Percentiles rank a stretch among this genome's conserved stretches.
phyloP scores from a whole-genome alignment of 2,329 filamentous ascomycete genomes.

The Colletotrichum abscissum region DNA sequence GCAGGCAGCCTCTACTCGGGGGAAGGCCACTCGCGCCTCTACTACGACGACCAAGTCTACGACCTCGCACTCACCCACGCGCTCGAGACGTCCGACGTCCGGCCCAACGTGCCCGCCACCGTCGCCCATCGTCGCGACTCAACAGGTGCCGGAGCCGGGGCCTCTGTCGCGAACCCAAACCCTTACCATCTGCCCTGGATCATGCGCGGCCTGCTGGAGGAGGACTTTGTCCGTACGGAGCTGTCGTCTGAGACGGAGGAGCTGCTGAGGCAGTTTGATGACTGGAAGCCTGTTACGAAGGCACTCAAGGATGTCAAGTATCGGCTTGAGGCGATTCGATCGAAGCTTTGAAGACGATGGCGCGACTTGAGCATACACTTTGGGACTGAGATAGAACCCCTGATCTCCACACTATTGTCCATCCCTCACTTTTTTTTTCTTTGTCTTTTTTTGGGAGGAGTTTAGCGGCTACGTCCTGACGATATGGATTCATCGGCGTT shows the following conservation, averaged over 20 bases:
- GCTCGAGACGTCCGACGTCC: conserved; percentile 74
- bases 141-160: conserved; percentile 9
- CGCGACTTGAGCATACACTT: too few species aligned
- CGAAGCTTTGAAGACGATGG: conserved; percentile 69
- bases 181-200: conserved; percentile 96
- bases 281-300: conserved; percentile 92
- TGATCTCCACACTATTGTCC: neutral
- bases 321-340: conserved; percentile 88
- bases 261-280: conserved; percentile 88
- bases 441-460: neutral
- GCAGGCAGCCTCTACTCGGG: conserved; percentile 92
- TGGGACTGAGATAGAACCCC: neutral
- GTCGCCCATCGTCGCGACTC: conserved; percentile 29
- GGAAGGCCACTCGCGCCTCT: conserved; percentile 92
- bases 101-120: conserved; percentile 43
- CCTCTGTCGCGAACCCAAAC: conserved; percentile 68
- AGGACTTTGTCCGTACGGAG: conserved; percentile 88
- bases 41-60: conserved; percentile 90
- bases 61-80: conserved; percentile 79
- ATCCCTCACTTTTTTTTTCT: neutral
- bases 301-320: conserved; percentile 96
- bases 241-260: conserved; percentile 81
- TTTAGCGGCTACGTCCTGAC: neutral
- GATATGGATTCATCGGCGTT: neutral
- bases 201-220: conserved; percentile 92